Evolutionary conservation across 2,329 filamentous ascomycete genomes (phyloP).

Genomic region (Didymellaceae sp.): DNA sequence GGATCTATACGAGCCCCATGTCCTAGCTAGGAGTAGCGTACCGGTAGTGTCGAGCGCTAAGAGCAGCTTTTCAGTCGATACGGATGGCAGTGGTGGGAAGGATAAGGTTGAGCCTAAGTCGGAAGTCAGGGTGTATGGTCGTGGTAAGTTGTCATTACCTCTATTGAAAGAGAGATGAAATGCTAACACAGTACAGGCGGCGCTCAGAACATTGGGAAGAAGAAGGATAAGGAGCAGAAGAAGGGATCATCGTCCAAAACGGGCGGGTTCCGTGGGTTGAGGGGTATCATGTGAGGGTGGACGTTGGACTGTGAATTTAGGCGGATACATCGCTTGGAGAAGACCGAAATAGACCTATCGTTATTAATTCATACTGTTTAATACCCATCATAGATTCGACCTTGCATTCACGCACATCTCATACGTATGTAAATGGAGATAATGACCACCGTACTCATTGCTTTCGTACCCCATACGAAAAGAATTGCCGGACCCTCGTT

Average conservation of each 20-base stretch:
- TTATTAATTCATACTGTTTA: no score
- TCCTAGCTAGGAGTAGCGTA: slow-evolving; percentile 1
- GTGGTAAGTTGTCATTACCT: slow-evolving; percentile 54
- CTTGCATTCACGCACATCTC: no score
- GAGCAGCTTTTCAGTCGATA: slow-evolving; percentile 51
- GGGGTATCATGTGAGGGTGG: slow-evolving; percentile 47
- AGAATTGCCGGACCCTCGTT: no score
- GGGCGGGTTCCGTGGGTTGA: slow-evolving; percentile 50
- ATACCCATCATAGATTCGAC: no score
- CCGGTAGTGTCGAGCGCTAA: slow-evolving; percentile 43
- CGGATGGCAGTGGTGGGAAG: slow-evolving; percentile 45
- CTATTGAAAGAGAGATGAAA: slow-evolving; percentile 33
- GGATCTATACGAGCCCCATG: slow-evolving; percentile 37
- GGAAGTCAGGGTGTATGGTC: slow-evolving; percentile 60
- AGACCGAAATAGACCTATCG: no score
- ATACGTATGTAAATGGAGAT: no score
- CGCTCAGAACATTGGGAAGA: slow-evolving; percentile 62
- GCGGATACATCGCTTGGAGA: no score
- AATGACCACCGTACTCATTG: no score
- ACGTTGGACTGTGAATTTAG: no score
- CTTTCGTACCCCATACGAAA: no score
- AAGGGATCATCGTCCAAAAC: slow-evolving; percentile 53
- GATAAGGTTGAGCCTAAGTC: slow-evolving; percentile 56
- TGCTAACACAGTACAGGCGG: slow-evolving; percentile 50
- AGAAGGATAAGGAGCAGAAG: slow-evolving; percentile 56